Percentiles rank a stretch among this genome's conserved stretches.
Conservation (phyloP, 2,329 filamentous ascomycete genomes). For the Calonectria hongkongensis region DNA sequence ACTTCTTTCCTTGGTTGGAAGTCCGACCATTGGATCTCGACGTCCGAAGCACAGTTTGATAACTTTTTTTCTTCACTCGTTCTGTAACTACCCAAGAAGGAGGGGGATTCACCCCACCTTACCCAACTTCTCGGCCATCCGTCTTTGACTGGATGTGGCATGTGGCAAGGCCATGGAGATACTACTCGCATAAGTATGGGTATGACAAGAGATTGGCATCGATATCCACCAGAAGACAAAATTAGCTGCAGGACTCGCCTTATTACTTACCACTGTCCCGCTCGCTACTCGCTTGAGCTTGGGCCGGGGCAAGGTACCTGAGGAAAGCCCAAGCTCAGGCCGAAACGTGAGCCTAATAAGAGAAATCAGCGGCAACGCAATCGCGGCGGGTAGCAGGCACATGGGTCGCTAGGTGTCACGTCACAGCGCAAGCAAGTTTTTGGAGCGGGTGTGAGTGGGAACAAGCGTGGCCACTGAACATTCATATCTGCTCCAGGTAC, state of each 20-base stretch:
- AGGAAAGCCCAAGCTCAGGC: constrained; percentile 38
- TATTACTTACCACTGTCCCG: constrained; percentile 15
- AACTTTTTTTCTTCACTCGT: constrained; percentile 5
- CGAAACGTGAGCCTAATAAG: constrained; percentile 40
- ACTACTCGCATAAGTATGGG: constrained; percentile 6
- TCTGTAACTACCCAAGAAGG: constrained; percentile 7
- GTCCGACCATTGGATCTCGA: neutral
- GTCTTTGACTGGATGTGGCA: constrained; percentile 11
- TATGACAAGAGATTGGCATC: constrained; percentile 19
- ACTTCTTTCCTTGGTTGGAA: constrained; percentile 4
- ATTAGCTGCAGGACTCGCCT: constrained; percentile 27
- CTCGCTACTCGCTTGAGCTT: constrained; percentile 26
- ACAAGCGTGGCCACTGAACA: constrained; percentile 51
- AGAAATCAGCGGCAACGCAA: constrained; percentile 31
- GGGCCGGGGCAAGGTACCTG: constrained; percentile 29
- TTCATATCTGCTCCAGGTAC: constrained; percentile 24
- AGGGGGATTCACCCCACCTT: constrained; percentile 18
- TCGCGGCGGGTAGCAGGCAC: constrained; percentile 34
- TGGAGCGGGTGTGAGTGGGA: constrained; percentile 45
- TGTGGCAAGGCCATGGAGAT: constrained; percentile 29
- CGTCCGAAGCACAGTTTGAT: neutral
- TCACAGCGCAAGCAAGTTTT: constrained; percentile 42
- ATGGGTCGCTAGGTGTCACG: constrained; percentile 46
- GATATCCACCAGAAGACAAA: constrained; percentile 12
- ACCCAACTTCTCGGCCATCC: neutral